phyloP scores from a whole-genome alignment of 2,329 filamentous ascomycete genomes.

The Sporothrix humicola region DNA sequence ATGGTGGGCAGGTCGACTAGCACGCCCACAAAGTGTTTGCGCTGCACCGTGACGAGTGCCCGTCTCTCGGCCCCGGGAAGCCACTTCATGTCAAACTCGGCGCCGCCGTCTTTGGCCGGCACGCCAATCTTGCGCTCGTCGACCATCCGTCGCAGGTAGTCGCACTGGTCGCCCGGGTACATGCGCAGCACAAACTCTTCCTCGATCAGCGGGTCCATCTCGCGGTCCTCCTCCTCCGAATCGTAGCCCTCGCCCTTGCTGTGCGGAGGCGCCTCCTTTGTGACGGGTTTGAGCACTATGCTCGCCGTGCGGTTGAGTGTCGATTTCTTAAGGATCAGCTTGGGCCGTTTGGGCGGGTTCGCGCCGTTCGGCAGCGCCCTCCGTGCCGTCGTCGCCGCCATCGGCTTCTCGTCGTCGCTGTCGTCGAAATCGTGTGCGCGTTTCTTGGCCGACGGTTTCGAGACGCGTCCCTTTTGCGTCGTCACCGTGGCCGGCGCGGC shows the following conservation, averaged over 20 bases:
- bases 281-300: conserved; percentile 51
- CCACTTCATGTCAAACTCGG: conserved; percentile 81
- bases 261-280: conserved; percentile 66
- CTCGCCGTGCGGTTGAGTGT: conserved; percentile 38
- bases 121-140: conserved; percentile 77
- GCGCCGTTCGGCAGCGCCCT: conserved; percentile 40
- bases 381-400: neutral
- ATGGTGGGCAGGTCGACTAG: conserved; percentile 86
- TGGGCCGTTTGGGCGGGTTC: conserved; percentile 57
- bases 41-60: conserved; percentile 72
- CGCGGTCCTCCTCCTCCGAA: conserved; percentile 90
- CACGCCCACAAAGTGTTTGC: conserved; percentile 74
- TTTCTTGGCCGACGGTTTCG: conserved; percentile 68
- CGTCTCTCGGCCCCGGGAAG: conserved; percentile 71
- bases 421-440: conserved; percentile 62
- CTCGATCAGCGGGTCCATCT: conserved; percentile 85
- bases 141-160: conserved; percentile 78
- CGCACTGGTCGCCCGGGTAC: conserved; percentile 81
- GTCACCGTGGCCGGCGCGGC: conserved; percentile 45
- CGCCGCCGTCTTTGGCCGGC: conserved; percentile 66
- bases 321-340: conserved; percentile 51
- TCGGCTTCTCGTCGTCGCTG: conserved; percentile 50
- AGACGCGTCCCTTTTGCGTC: conserved; percentile 65
- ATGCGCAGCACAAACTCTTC: conserved; percentile 90
- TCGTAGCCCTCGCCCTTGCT: conserved; percentile 90